Percentiles rank a stretch among this genome's conserved stretches.
phyloP scores from a whole-genome alignment of 2,329 filamentous ascomycete genomes.

The Dryadomyces quercivorus region DNA sequence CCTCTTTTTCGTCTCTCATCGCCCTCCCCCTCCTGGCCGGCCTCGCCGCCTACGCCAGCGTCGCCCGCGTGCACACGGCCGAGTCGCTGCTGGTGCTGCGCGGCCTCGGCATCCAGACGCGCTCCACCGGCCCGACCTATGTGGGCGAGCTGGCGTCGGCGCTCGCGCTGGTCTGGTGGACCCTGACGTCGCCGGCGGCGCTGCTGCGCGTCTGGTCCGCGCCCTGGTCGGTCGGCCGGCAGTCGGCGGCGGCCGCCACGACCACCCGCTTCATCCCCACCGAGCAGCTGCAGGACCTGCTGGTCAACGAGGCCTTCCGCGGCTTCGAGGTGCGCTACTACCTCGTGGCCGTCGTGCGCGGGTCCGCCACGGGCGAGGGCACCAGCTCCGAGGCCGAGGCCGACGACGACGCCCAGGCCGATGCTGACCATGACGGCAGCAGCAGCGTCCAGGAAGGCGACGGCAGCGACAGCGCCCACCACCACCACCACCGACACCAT shows the following conservation, averaged over 20 bases:
- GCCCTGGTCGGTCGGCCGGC: background rate
- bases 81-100: conserved; percentile 84
- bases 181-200: conserved; percentile 13
- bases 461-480: background rate
- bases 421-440: background rate
- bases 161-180: conserved; percentile 20
- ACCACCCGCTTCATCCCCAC: conserved; percentile 61
- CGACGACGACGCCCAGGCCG: background rate
- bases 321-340: conserved; percentile 89
- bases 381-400: too few species aligned
- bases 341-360: conserved; percentile 64
- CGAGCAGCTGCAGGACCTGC: conserved; percentile 79
- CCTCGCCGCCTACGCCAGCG: conserved; percentile 29
- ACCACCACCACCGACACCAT: background rate
- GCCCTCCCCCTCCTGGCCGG: conserved; percentile 1
- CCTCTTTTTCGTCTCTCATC: background rate
- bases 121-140: conserved; percentile 56
- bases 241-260: conserved; percentile 19
- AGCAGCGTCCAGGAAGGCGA: background rate
- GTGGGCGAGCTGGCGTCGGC: conserved; percentile 23
- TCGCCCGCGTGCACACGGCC: conserved; percentile 41
- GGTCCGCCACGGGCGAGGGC: background rate
- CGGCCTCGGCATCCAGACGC: conserved; percentile 83
- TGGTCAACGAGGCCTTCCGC: conserved; percentile 89
- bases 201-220: background rate